phyloP scores from a whole-genome alignment of 1,139 yeast genomes.

The Pichiaceae sp. region DNA sequence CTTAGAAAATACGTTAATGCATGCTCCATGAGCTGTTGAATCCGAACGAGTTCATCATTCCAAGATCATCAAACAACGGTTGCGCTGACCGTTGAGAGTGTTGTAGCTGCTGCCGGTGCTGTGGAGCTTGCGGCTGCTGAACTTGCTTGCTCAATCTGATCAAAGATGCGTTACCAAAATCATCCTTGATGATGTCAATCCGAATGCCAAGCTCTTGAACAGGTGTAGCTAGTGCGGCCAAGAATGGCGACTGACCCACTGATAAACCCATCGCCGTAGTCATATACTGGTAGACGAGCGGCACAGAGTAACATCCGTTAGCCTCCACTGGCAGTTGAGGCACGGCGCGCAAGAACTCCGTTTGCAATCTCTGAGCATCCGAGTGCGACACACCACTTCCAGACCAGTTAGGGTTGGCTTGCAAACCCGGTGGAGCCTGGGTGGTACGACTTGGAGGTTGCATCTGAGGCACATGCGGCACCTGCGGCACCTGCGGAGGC shows the following conservation, averaged over 20 bases:
- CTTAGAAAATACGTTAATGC: background rate
- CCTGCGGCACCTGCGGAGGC: background rate
- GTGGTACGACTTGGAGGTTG: no score
- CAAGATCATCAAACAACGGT: background rate
- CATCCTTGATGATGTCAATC: conserved; percentile 41
- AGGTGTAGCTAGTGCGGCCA: conserved; percentile 22
- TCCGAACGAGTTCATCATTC: background rate
- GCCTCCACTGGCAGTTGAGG: conserved; percentile 10
- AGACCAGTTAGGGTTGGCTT: background rate
- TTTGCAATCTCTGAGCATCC: conserved; percentile 18
- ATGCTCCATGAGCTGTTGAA: background rate
- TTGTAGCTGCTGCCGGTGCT: background rate
- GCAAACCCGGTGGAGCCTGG: background rate
- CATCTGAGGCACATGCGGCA: background rate
- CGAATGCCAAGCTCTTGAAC: conserved; percentile 23
- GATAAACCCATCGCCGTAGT: conserved; percentile 9
- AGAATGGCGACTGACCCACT: conserved; percentile 36
- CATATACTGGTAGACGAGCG: conserved; percentile 17
- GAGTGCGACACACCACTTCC: background rate
- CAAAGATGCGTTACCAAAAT: conserved; percentile 26
- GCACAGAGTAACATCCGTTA: conserved; percentile 12
- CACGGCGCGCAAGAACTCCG: conserved; percentile 17
- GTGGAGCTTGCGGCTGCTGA: no score
- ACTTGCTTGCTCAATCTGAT: background rate
- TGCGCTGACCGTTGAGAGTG: background rate